Percentiles rank a stretch among this genome's conserved stretches.
Evolutionary conservation across 2,329 filamentous ascomycete genomes (phyloP).

Genomic region (Phyllachora maydis): DNA sequence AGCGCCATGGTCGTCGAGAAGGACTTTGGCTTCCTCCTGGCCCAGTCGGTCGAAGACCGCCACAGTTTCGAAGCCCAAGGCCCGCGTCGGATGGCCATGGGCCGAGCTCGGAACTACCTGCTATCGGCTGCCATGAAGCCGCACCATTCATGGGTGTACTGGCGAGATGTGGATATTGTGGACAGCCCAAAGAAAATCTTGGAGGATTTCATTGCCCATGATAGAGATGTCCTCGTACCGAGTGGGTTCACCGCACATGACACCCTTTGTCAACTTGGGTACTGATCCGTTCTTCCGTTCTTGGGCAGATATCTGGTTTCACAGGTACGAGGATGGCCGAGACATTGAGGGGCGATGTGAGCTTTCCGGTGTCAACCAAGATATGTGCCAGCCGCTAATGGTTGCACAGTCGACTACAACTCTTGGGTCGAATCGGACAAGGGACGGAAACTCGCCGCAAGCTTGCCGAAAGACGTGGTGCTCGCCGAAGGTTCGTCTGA

Average conservation of each 20-base stretch:
- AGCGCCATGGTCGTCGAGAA: constrained; percentile 78
- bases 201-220: constrained; percentile 88
- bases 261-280: neutral
- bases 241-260: constrained; percentile 36
- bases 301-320: constrained; percentile 98
- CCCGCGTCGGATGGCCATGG: constrained; percentile 78
- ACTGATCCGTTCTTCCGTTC: constrained; percentile 10
- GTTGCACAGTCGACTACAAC: constrained; percentile 72
- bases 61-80: constrained; percentile 79
- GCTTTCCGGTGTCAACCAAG: constrained; percentile 12
- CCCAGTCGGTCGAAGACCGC: constrained; percentile 62
- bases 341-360: constrained; percentile 92
- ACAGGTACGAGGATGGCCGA: constrained; percentile 57
- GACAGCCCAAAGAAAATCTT: constrained; percentile 76
- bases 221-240: constrained; percentile 81
- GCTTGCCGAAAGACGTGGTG: constrained; percentile 59
- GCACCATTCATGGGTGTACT: constrained; percentile 97
- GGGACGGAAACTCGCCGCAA: constrained; percentile 51
- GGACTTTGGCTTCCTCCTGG: constrained; percentile 60
- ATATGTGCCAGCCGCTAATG: constrained; percentile 9
- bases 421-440: constrained; percentile 93
- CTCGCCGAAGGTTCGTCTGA: constrained; percentile 58
- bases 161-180: constrained; percentile 91
- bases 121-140: constrained; percentile 68
- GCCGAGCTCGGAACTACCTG: constrained; percentile 77